phyloP scores from a whole-genome alignment of 2,329 filamentous ascomycete species.

The Ophiostoma ulmi region DNA sequence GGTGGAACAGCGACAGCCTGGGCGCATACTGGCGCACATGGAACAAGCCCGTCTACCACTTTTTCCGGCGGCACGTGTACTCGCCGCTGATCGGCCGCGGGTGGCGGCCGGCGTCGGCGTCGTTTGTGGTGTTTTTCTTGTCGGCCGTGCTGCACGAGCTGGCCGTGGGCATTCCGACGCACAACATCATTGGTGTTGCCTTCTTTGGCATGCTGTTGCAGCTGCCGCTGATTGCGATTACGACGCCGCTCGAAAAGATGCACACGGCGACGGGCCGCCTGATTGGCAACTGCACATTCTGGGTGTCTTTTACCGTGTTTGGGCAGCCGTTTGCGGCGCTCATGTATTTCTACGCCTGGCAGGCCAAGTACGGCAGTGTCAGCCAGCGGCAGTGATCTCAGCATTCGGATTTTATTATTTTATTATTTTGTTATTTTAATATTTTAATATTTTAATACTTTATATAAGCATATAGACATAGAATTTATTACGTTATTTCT shows the following conservation, averaged over 20 bases:
- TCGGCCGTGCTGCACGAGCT: constrained; percentile 89
- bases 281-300: constrained; percentile 89
- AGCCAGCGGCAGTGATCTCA: constrained; percentile 39
- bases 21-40: constrained; percentile 91
- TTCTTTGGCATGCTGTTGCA: constrained; percentile 93
- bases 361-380: constrained; percentile 90
- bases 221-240: constrained; percentile 78
- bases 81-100: constrained; percentile 81
- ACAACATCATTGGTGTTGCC: constrained; percentile 87
- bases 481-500: neutral
- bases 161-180: constrained; percentile 87
- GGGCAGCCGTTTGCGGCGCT: constrained; percentile 90
- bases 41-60: constrained; percentile 97
- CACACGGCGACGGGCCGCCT: constrained; percentile 69
- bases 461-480: neutral
- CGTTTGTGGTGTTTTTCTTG: constrained; percentile 77
- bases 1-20: constrained; percentile 91
- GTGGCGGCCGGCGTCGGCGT: constrained; percentile 65
- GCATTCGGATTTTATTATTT: neutral
- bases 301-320: constrained; percentile 92
- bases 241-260: constrained; percentile 72
- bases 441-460: neutral
- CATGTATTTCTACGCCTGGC: constrained; percentile 97
- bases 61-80: constrained; percentile 93
- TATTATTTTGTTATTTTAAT: neutral